These are phyloP conservation scores for Cercophora newfieldiana DNA, from an alignment of 495 filamentous ascomycete genomes.

Conservation along the genomic window DNA sequence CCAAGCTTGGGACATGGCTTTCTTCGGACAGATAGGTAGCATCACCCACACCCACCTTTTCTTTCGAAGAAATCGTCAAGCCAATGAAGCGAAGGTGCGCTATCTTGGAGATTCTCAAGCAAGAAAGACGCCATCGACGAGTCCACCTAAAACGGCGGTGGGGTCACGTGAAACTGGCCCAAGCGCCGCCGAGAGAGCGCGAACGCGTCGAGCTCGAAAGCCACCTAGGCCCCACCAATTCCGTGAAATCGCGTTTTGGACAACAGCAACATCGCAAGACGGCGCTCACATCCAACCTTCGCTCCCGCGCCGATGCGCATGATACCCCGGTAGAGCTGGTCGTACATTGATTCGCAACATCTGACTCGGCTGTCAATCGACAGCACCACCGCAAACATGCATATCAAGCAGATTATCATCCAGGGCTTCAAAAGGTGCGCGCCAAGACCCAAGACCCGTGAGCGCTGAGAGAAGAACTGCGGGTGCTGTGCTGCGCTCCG, in stretches of 20 bases:
- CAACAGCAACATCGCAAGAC: constrained; percentile 2
- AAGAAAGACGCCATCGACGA: neutral
- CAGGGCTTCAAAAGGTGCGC: constrained; percentile 97
- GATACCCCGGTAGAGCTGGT: neutral
- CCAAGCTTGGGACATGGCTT: neutral
- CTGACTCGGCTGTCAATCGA: constrained; percentile 33
- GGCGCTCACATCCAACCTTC: constrained; percentile 8
- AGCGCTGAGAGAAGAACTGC: too few species aligned
- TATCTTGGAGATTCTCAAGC: neutral
- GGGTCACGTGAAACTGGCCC: neutral
- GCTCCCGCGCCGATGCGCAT: constrained; percentile 17
- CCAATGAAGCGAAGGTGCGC: too few species aligned
- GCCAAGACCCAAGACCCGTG: constrained; percentile 12
- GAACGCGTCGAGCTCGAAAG: neutral
- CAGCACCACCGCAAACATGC: constrained; percentile 62
- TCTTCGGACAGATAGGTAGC: neutral
- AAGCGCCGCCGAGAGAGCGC: neutral
- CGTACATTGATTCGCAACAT: constrained; percentile 9
- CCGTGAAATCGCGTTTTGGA: constrained; percentile 7
- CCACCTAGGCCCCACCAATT: neutral
- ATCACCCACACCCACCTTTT: too few species aligned
- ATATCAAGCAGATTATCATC: constrained; percentile 99
- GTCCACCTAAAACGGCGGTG: neutral
- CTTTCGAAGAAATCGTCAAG: too few species aligned
- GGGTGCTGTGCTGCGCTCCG: too few species aligned